phyloP scores from a whole-genome alignment of 106 monocot species.

The Amphibolis antarctica region DNA sequence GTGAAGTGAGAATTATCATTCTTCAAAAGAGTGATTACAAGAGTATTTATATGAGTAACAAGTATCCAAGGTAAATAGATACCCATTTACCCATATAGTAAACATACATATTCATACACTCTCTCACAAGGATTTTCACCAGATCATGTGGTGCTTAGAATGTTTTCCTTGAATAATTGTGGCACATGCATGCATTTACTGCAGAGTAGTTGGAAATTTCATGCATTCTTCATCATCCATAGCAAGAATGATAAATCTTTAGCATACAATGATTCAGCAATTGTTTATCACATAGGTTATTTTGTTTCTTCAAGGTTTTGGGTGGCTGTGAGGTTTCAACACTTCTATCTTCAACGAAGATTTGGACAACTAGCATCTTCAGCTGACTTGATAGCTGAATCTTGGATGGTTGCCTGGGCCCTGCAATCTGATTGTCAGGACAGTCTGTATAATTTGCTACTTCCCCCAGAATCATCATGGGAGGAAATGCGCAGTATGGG shows the following conservation, averaged over 20 bases:
- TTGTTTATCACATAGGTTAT: neutral
- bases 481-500: conserved; percentile 81
- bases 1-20: no score
- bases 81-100: no score
- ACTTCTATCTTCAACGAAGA: conserved; percentile 31
- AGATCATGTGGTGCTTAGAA: no score
- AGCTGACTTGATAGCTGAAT: conserved; percentile 36
- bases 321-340: conserved; percentile 72
- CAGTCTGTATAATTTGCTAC: conserved; percentile 62
- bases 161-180: no score
- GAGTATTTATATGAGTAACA: no score
- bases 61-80: no score
- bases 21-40: no score
- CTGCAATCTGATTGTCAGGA: conserved; percentile 89
- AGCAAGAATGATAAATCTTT: neutral
- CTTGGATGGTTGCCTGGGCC: conserved; percentile 68
- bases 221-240: no score
- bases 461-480: conserved; percentile 77
- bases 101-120: no score
- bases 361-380: conserved; percentile 25
- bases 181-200: no score
- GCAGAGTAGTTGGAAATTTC: no score
- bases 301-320: conserved; percentile 58
- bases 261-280: neutral
- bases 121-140: no score